These are phyloP conservation scores for Kondoa malvinella DNA, from an alignment of 768 basidiomycete species.

Conservation along the genomic window DNA sequence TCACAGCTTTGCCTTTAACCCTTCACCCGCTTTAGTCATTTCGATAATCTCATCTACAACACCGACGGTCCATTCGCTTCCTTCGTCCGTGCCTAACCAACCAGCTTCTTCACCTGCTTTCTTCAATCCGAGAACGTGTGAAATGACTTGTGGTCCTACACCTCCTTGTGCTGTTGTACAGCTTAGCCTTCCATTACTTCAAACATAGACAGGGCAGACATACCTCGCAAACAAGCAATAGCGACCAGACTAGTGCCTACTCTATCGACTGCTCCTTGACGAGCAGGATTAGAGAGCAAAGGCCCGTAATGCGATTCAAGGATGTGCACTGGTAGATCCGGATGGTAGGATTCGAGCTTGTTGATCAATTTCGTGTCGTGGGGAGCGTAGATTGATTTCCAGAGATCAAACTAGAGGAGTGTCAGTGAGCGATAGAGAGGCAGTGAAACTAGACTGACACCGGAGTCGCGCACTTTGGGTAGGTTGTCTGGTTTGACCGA, in stretches of 20 bases:
- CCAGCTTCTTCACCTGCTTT: conserved; percentile 29
- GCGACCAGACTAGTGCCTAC: conserved; percentile 32
- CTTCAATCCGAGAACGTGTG: conserved; percentile 34
- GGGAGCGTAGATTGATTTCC: conserved; percentile 34
- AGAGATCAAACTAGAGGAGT: conserved; percentile 26
- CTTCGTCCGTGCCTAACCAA: conserved; percentile 33
- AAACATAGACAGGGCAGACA: neutral
- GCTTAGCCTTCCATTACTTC: neutral
- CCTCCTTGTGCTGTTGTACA: conserved; percentile 18
- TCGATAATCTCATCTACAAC: conserved; percentile 30
- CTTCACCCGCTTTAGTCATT: conserved; percentile 17
- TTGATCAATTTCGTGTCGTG: conserved; percentile 29
- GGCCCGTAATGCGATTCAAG: conserved; percentile 34
- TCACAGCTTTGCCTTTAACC: conserved; percentile 22
- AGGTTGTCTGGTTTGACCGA: conserved; percentile 19
- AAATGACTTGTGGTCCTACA: conserved; percentile 33
- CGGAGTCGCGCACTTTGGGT: conserved; percentile 16
- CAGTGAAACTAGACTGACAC: conserved; percentile 15
- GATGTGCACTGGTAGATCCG: conserved; percentile 35
- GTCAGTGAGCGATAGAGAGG: conserved; percentile 7
- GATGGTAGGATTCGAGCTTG: conserved; percentile 32
- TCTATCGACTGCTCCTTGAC: conserved; percentile 21
- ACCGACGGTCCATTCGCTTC: conserved; percentile 31
- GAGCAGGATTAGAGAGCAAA: conserved; percentile 32
- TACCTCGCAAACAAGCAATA: conserved; percentile 31